Evolutionary conservation across 192 early-diverging fungal genomes (phyloP), one percentile per base, ranked within the genome.

Genomic region (Coemansia sp.): DNA sequence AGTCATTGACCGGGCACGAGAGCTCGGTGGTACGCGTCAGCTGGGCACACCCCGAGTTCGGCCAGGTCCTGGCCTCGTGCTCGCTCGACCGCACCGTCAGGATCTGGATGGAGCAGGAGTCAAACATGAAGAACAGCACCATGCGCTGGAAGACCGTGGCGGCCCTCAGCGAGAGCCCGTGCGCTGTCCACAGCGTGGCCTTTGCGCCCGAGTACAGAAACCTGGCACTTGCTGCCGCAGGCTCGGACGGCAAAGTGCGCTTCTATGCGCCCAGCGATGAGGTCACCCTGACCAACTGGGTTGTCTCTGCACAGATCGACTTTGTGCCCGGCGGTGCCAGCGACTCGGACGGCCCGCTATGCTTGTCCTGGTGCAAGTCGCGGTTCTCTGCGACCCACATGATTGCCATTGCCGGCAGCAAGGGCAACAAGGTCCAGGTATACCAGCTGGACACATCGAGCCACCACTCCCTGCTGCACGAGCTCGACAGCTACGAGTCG

Each of bases 31-130:
- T 93, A 11, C 87, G 85, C 59, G 84, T 90, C n/a, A 77, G 81
- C 39, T 98, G 91, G 91, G 88, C 90, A n/a, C 91, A 94, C 77
- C 93, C 95, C n/a, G 95, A 96, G 62, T 96, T 87, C 73, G 93
- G 93, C 3, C 87, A 90, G 56, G 77, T 96, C 7, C 69, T 98
- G 35, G 93, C 93, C 2, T 85, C 86, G 11, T 94, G 92, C 51
- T 93, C 92, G 35, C 91, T 95, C 59, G 95, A 98, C 66, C 80
- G 92, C 34, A 87, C 84, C 9, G 86, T 95, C 13, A 82, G 82
- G 55, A 87, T 98, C 25, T 98, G 93, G 93, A 91, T 94, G 55
- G 93, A 98, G 72, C 65, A 64, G 9, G 60, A 74, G 40, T 39
- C 81, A 74, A 86, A 39, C 69, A 79, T 66, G 83, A 83, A 71